Evolutionary conservation across 2,329 filamentous ascomycete genomes (phyloP).

Genomic region (Fusarium burgessii): DNA sequence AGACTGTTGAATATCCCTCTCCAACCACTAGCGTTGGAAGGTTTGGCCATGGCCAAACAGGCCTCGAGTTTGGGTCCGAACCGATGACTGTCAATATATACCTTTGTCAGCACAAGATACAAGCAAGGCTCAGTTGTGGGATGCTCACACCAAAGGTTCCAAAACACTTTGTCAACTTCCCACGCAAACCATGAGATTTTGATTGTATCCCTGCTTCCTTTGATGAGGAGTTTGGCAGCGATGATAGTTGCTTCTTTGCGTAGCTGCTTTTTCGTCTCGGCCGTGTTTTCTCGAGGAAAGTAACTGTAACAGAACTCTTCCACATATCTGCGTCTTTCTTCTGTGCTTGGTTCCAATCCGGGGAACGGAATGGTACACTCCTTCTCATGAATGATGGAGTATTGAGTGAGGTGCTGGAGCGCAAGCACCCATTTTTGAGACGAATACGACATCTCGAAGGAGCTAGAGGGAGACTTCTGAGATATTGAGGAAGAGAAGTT

Average conservation of each 20-base stretch:
- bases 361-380: neutral
- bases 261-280: rapidly evolving
- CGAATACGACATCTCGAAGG: neutral
- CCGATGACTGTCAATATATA: neutral
- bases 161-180: rapidly evolving
- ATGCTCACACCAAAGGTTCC: neutral
- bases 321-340: neutral
- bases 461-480: neutral
- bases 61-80: rapidly evolving
- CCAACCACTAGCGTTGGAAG: too few species aligned
- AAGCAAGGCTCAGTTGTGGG: rapidly evolving
- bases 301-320: rapidly evolving
- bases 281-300: neutral
- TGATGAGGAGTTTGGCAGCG: neutral
- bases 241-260: neutral
- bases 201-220: rapidly evolving
- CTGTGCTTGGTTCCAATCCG: neutral
- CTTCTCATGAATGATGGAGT: too few species aligned
- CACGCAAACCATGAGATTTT: neutral
- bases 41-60: neutral
- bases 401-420: neutral
- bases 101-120: neutral
- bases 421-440: rapidly evolving
- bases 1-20: neutral
- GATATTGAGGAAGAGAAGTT: rapidly evolving